Base-by-base conservation (phyloP, 371 early-diverging fungal genomes). In the Caulochytrium protostelioides region DNA sequence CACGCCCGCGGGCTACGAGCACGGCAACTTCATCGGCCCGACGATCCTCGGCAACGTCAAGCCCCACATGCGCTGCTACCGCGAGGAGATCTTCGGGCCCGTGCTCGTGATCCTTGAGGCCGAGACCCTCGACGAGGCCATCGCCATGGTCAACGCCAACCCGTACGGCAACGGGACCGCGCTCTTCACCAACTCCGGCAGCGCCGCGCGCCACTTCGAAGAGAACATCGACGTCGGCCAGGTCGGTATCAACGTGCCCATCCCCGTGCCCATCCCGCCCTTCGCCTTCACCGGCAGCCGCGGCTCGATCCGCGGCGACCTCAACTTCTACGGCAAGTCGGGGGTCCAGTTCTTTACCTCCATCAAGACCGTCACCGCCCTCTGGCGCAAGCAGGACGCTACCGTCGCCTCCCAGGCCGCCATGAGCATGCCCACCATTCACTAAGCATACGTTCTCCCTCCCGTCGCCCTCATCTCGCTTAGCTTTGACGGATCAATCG, bases 201-300 rank as follows among this genome's bases (percentile, higher is more conserved):
- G 82, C 31, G 62, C 54, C 37, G 91, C 95, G 15, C 74, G 87
- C 43, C 76, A 78, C 59, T 91, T 94, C 57, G 64, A 74, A 46
- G 63, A 72, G 24, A 79, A 86, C 42, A 72, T 89, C 38, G 85
- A 86, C 52, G 85, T 79, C 18, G 95, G 95, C 15, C 90, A 91
- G 60, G 56, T 64, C 37, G 64, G 82, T 34, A 74, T 83, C 55
- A 84, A 84, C 43, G 81, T 83, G 16, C 83, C 84, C n/a, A 84
- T 84, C 34, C 95, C 95, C 9, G 95, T 94, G 8, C 95, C 95
- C 10, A 65, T 94, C 42, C 95, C 95, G 37, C 85, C 87, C 76
- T 94, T 94, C 68, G 77, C 83, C 14, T 63, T 64, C 48, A 94
- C 95, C n/a, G 95, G 92, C 7, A 74, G 74, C 38, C 70, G 85